Base-by-base conservation (phyloP, 345 rosid species). In the Melastoma malabathricum region DNA sequence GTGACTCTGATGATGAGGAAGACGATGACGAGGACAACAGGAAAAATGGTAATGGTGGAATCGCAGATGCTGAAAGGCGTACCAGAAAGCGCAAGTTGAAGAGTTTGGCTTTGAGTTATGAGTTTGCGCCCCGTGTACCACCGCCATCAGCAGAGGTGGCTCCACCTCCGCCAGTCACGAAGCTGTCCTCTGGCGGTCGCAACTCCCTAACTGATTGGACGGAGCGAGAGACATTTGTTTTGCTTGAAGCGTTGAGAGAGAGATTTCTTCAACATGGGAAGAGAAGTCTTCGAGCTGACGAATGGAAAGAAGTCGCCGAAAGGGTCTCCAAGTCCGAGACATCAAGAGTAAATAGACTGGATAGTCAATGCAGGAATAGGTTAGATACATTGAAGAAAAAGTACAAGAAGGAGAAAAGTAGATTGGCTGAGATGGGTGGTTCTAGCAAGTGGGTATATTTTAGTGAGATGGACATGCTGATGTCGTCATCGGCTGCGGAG, bases 251-350 rank as follows among this genome's bases (percentile, higher is more conserved):
- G 13, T 93, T 96, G 99, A 96, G 97, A 3, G 97, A 88, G 16
- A 77, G 81, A 44, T 88, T 85, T 59, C 64, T 93, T 67, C 86
- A 80, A 54, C 78, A 75, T 54, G 92, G 96, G 59, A 76, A 94
- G 56, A 93, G 83, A 75, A 93, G 99, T 57, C 78, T 93, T 38
- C 79, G 94, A 10, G 79, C 82, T 20, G 96, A 93, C 46, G 99
- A 88, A 56, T 93, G 97, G 99, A 81, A 77, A 55, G 90, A 85
- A 59, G 99, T 93, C 38, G 81, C 94, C 18, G 96, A 93, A 75
- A 93, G 83, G 74, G 99, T 85, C 23, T 80, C 94, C 10, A 84
- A 81, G 17, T 80, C 94, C 10, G 85, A 81, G 29, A 81, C 67
- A 29, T 83, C 93, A 1, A 78, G 77, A 68, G 71, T 70, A 52